Evolutionary conservation across 1,284 basidiomycete species (phyloP).

Genomic region (Jaminaea rosea): DNA sequence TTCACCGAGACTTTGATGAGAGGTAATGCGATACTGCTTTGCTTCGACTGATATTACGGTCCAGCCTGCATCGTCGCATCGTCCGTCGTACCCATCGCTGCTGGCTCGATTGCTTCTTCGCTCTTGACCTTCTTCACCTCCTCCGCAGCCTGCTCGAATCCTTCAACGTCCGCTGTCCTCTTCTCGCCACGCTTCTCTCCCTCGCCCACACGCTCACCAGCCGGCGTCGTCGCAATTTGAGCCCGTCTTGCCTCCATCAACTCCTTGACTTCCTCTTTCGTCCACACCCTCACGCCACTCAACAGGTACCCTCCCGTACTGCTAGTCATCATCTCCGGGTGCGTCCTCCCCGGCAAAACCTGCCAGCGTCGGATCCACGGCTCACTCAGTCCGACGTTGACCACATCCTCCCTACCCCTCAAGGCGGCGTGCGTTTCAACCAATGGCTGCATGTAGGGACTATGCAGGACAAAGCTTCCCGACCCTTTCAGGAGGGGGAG

Average conservation of each 20-base stretch:
- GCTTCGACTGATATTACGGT: neutral
- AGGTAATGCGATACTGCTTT: neutral
- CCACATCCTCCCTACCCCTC: constrained; percentile 60
- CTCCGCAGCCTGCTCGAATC: neutral
- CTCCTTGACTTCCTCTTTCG: constrained; percentile 18
- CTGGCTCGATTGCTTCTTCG: neutral
- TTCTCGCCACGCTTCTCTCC: neutral
- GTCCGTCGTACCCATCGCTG: neutral
- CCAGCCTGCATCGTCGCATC: neutral
- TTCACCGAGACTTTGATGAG: neutral
- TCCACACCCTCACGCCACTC: constrained; percentile 64
- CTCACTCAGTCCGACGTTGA: constrained; percentile 75
- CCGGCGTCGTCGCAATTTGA: neutral
- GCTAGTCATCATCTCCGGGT: constrained; percentile 86
- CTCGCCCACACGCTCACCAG: neutral
- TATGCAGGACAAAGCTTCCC: constrained; percentile 74
- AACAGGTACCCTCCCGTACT: constrained; percentile 82
- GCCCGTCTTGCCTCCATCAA: neutral
- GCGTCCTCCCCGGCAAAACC: constrained; percentile 77
- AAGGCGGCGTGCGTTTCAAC: constrained; percentile 67
- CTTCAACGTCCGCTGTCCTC: neutral
- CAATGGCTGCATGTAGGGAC: constrained; percentile 63
- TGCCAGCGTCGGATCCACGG: constrained; percentile 85
- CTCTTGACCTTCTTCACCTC: neutral
- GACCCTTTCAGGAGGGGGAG: constrained; percentile 73